These are phyloP conservation scores for Typha latifolia DNA, from an alignment of 176 grass and related monocot species.

Conservation along the genomic window DNA sequence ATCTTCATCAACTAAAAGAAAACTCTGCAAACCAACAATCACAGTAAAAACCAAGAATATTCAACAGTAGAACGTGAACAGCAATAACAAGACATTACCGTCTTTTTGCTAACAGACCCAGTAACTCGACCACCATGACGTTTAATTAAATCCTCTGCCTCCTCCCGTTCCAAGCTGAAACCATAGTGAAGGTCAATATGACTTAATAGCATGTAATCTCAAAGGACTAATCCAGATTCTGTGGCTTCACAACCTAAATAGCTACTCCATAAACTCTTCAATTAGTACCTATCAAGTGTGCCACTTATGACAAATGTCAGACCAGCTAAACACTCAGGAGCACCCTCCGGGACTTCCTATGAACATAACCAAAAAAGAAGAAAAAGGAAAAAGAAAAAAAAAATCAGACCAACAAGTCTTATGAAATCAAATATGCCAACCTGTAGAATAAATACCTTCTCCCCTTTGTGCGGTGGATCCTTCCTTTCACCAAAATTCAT, in stretches of 20 bases:
- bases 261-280: conserved; percentile 11
- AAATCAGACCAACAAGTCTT: not conserved
- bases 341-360: conserved; percentile 92
- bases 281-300: conserved; percentile 83
- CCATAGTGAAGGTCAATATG: conserved; percentile 11
- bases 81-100: conserved; percentile 38
- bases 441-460: conserved; percentile 47
- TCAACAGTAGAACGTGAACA: not conserved
- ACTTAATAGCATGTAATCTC: not conserved
- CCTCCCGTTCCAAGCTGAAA: conserved; percentile 92
- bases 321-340: conserved; percentile 80
- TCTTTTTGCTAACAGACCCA: conserved; percentile 91
- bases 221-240: not conserved
- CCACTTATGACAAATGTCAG: conserved; percentile 95
- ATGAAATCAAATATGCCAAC: conserved; percentile 8
- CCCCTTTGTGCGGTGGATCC: conserved; percentile 96
- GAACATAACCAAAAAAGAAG: conserved; percentile 15
- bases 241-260: not conserved
- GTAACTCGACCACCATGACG: conserved; percentile 86
- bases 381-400: conserved; percentile 8
- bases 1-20: conserved; percentile 92
- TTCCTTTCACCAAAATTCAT: conserved; percentile 99
- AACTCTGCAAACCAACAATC: conserved; percentile 41
- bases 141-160: conserved; percentile 91
- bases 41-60: not conserved